Percentiles rank a stretch among this genome's conserved stretches.
Conservation (phyloP, 768 basidiomycete species). For the Leccinum uliginosum region DNA sequence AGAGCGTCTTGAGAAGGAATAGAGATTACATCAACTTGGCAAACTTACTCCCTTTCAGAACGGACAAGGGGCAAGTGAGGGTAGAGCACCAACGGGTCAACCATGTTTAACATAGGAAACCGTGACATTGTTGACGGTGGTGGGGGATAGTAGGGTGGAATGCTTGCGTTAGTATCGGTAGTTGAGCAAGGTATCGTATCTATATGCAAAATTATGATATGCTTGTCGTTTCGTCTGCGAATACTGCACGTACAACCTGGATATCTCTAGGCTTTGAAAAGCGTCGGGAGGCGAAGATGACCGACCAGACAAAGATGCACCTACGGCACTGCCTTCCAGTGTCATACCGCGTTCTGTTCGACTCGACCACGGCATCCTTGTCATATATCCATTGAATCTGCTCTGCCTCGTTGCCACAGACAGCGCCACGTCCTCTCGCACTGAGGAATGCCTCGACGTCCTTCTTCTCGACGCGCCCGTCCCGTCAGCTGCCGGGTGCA, state of each 20-base stretch:
- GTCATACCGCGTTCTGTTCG: constrained; percentile 70
- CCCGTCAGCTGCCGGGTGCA: constrained; percentile 66
- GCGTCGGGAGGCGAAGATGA: background rate
- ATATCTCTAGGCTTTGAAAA: constrained; percentile 74
- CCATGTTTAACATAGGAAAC: constrained; percentile 1
- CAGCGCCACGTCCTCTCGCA: constrained; percentile 3
- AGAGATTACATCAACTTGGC: constrained; percentile 78
- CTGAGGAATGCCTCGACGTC: constrained; percentile 65
- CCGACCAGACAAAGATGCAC: constrained; percentile 31
- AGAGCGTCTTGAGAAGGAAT: constrained; percentile 77
- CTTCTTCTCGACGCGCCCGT: constrained; percentile 68
- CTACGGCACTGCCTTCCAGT: constrained; percentile 90
- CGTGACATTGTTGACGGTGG: constrained; percentile 34
- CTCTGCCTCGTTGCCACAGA: background rate
- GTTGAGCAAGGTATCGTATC: no score
- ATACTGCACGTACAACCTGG: constrained; percentile 57
- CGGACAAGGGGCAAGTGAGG: constrained; percentile 37
- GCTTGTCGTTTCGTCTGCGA: background rate
- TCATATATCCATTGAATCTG: background rate
- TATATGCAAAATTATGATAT: no score
- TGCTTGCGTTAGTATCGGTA: constrained; percentile 57
- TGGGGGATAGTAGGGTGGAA: constrained; percentile 53
- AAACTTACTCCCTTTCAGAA: constrained; percentile 53
- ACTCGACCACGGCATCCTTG: constrained; percentile 60
- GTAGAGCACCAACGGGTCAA: constrained; percentile 40